Base-by-base conservation (phyloP, 2,329 filamentous ascomycete species). In the Beauveria medogensis region DNA sequence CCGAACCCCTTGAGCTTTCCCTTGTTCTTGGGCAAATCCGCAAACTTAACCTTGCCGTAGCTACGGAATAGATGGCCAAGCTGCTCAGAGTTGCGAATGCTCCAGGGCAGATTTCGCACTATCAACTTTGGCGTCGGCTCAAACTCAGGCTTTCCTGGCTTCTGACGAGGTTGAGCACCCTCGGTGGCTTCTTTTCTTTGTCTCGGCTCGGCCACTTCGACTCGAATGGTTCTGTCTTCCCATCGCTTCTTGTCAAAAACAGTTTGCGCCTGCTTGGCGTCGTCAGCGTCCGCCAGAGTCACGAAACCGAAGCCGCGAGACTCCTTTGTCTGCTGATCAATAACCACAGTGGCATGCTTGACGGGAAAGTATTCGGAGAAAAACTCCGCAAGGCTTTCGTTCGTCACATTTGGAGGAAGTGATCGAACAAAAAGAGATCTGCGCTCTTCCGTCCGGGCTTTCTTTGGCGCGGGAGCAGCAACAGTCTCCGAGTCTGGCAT, bases 231-330 rank as follows among this genome's bases (percentile, higher is more conserved):
- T 67, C 88, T 86, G 22, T 92, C 93, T 55, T 92, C 84, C 67
- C 96, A 84, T 28, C 85, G 77, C 51, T 88, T 81, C 64, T 90
- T 90, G 73, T 96, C 85, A 70, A 97, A 84, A 72, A 95, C 89
- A 61, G 88, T 83, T 70, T 90, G 83, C 20, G 94, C 95, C 65
- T 87, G 83, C 65, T 87, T 79, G 14, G 93, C 92, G 78, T 99
- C 94, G 66, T 97, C 92, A 34, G 89, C 84, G 71, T 99, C 94
- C 67, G 92, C 91, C 69, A 99, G 94, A 2, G 94, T 97, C 61
- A 99, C 93, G 74, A 99, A 99, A 58, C 94, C 94, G 73, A 92
- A 99, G 20, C 94, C 93, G 71, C 91, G 89, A 16, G 91, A 97
- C 67, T 87, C 79, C 70, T 96, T 96, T 2, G 92, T 96, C 65